Evolutionary conservation across 2,329 filamentous ascomycete species (phyloP).

Genomic region (Colletotrichum lindemuthianum): DNA sequence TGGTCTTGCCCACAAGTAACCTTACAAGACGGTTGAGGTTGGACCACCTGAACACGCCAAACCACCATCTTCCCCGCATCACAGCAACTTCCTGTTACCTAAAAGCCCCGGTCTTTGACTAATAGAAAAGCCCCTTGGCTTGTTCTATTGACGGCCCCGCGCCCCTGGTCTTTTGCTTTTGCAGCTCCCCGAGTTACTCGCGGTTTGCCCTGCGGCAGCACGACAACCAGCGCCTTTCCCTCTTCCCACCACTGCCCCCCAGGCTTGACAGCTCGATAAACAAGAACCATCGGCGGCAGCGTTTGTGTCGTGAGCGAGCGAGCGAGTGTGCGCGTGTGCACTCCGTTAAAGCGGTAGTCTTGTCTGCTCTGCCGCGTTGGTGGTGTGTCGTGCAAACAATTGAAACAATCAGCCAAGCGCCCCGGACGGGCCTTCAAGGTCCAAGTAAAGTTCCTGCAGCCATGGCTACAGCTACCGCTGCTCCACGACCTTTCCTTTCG

Average conservation of each 20-base stretch:
- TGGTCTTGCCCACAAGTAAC: slow-evolving; percentile 38
- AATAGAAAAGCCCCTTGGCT: slow-evolving; percentile 51
- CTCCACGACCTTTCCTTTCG: slow-evolving; percentile 30
- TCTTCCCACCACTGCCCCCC: neutral
- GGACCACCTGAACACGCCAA: slow-evolving; percentile 35
- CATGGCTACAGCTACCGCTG: slow-evolving; percentile 32
- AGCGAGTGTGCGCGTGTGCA: slow-evolving; percentile 15
- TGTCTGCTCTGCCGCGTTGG: neutral
- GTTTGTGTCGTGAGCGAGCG: neutral
- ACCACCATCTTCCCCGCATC: slow-evolving; percentile 53
- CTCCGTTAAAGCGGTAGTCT: neutral
- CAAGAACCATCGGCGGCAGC: too few species aligned
- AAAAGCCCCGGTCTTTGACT: slow-evolving; percentile 56
- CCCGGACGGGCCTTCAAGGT: slow-evolving; percentile 32
- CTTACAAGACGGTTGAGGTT: slow-evolving; percentile 36
- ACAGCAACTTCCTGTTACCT: slow-evolving; percentile 56
- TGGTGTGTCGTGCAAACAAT: slow-evolving; percentile 32
- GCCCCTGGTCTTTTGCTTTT: slow-evolving; percentile 34
- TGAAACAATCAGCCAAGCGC: slow-evolving; percentile 34
- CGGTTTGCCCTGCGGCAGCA: slow-evolving; percentile 15
- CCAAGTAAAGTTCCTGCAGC: slow-evolving; percentile 34
- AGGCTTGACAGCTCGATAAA: slow-evolving; percentile 3
- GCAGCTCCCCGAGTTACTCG: slow-evolving; percentile 10
- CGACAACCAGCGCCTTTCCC: neutral
- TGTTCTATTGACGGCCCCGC: slow-evolving; percentile 23